These are phyloP conservation scores for Cubamyces lactineus DNA, from an alignment of 768 basidiomycete species.

Conservation along the genomic window DNA sequence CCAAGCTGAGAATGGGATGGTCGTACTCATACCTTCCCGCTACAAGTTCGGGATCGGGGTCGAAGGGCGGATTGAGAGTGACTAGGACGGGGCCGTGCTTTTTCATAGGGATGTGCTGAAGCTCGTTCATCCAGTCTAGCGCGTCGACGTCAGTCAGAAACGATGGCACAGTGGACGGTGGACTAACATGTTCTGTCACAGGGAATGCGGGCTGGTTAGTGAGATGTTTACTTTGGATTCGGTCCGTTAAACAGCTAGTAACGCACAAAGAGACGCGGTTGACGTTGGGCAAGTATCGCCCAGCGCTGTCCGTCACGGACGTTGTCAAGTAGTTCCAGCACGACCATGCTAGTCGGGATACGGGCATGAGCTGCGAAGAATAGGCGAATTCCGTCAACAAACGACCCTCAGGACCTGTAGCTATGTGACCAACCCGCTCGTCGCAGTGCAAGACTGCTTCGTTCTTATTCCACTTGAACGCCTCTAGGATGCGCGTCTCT, in stretches of 20 bases:
- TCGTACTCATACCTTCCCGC: conserved; percentile 61
- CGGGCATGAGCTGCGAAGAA: conserved; percentile 64
- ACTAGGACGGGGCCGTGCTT: conserved; percentile 66
- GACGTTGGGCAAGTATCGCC: conserved; percentile 48
- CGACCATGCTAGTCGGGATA: conserved; percentile 62
- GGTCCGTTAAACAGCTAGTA: neutral
- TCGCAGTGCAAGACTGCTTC: conserved; percentile 71
- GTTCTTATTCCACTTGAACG: conserved; percentile 70
- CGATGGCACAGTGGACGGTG: neutral
- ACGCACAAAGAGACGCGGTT: conserved; percentile 66
- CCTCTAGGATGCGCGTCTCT: conserved; percentile 58
- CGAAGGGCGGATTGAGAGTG: conserved; percentile 74
- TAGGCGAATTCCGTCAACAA: neutral
- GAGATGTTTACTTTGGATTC: conserved; percentile 27
- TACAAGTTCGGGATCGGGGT: conserved; percentile 44
- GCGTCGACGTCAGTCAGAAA: neutral
- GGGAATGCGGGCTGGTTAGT: neutral
- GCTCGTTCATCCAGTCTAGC: conserved; percentile 71
- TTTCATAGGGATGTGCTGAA: conserved; percentile 65
- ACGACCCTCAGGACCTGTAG: neutral
- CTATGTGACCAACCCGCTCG: conserved; percentile 46
- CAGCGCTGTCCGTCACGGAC: conserved; percentile 42
- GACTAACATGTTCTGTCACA: neutral
- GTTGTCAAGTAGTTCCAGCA: conserved; percentile 81
- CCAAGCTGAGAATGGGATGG: conserved; percentile 65